These are phyloP conservation scores for Kodamaea fukazawae DNA, from an alignment of 805 yeast genomes.

Conservation along the genomic window DNA sequence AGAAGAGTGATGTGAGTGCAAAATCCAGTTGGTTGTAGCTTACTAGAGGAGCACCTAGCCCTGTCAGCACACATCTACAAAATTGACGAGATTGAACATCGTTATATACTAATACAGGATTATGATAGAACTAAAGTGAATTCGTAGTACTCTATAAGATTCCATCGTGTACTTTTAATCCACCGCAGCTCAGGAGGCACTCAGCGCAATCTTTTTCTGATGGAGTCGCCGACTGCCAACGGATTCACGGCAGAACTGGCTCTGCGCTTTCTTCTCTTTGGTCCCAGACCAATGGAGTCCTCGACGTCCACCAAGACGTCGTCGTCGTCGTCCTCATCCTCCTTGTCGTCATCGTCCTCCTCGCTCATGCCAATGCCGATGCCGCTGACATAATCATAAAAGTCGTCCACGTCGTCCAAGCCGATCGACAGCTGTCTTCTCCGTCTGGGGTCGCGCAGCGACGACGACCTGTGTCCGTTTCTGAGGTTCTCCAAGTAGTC, in stretches of 20 bases:
- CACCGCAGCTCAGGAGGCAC: no score
- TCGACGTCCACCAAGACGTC: conserved; percentile 39
- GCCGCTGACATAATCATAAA: conserved; percentile 37
- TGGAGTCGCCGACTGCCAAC: conserved; percentile 19
- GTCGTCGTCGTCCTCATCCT: conserved; percentile 32
- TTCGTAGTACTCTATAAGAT: no score
- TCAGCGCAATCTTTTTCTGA: conserved; percentile 12
- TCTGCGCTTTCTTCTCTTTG: conserved; percentile 32
- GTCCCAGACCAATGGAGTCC: conserved; percentile 22
- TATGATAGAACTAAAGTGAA: conserved; percentile 1
- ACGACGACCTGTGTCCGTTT: conserved; percentile 30
- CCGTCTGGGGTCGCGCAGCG: conserved; percentile 28
- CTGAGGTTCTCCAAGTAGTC: conserved; percentile 41
- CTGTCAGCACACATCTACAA: no score
- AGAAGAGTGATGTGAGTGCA: no score
- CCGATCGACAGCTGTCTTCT: conserved; percentile 40
- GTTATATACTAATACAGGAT: conserved; percentile 1
- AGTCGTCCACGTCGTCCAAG: conserved; percentile 42
- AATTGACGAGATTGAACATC: no score
- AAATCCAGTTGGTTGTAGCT: no score
- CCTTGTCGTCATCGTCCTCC: conserved; percentile 32
- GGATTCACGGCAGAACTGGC: conserved; percentile 46
- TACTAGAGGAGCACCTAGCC: no score
- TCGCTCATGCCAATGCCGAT: conserved; percentile 36
- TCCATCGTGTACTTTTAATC: no score